Evolutionary conservation across 257 asterid species (phyloP).

Genomic region (Penstemon davidsonii): DNA sequence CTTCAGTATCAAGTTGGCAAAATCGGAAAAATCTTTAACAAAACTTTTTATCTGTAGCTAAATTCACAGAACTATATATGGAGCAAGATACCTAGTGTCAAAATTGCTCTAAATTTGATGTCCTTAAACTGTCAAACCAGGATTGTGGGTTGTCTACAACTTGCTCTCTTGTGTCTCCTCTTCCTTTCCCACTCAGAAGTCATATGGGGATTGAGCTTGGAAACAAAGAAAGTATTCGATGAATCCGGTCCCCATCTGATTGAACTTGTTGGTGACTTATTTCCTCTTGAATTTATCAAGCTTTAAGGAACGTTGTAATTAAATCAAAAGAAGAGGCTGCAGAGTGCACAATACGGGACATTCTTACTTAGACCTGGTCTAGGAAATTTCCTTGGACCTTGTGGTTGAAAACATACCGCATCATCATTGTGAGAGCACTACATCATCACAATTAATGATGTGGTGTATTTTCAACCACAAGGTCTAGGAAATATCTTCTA

Average conservation of each 20-base stretch:
- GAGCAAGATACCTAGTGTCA: conserved; percentile 9
- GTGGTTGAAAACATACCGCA: too few species aligned
- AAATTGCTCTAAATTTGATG: conserved; percentile 22
- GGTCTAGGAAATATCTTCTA: too few species aligned
- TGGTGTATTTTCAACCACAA: too few species aligned
- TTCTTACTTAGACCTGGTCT: too few species aligned
- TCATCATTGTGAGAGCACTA: too few species aligned
- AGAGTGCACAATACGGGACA: conserved; percentile 43
- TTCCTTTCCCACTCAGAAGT: conserved; percentile 62
- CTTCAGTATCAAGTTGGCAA: background rate
- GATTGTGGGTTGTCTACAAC: conserved; percentile 65
- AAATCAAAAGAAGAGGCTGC: conserved; percentile 73
- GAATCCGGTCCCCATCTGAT: conserved; percentile 33
- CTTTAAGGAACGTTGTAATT: conserved; percentile 36
- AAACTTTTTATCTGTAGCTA: background rate
- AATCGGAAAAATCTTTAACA: background rate
- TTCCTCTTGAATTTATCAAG: background rate
- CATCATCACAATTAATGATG: too few species aligned
- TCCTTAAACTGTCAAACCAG: conserved; percentile 42
- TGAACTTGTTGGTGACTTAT: too few species aligned
- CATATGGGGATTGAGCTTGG: conserved; percentile 58
- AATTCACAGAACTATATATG: background rate
- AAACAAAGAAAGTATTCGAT: conserved; percentile 42
- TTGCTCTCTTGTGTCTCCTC: conserved; percentile 54
- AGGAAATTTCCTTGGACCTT: too few species aligned